These are phyloP conservation scores for Biscogniauxia sp. DNA, from an alignment of 2,329 filamentous ascomycete species.

Conservation along the genomic window DNA sequence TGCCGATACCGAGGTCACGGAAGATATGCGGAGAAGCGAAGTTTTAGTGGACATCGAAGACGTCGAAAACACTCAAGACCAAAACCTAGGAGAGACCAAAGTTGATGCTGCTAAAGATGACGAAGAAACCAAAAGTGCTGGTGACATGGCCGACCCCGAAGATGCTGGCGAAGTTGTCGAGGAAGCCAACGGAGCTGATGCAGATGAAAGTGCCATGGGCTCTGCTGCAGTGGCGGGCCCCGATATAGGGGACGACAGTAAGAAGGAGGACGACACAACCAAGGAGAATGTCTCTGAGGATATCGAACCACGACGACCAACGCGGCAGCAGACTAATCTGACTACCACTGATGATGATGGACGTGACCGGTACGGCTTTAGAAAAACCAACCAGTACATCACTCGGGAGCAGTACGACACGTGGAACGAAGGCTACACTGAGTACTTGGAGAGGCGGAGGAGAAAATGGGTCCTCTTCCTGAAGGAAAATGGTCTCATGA, in stretches of 20 bases:
- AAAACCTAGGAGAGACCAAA: neutral
- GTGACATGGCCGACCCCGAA: neutral
- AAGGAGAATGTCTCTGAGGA: constrained; percentile 9
- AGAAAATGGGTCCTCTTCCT: constrained; percentile 82
- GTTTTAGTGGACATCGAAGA: neutral
- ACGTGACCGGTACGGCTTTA: constrained; percentile 88
- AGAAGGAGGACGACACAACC: neutral
- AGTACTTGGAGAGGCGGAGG: constrained; percentile 70
- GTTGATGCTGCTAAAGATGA: neutral
- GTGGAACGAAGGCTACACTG: constrained; percentile 74
- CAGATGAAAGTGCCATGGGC: neutral
- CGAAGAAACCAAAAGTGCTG: neutral
- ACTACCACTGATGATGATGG: constrained; percentile 47
- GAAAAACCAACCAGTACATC: constrained; percentile 80
- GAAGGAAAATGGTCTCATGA: constrained; percentile 72
- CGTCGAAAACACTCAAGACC: neutral
- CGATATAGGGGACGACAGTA: neutral
- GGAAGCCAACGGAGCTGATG: neutral
- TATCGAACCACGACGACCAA: constrained; percentile 16
- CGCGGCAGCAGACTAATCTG: constrained; percentile 28
- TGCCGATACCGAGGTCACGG: neutral
- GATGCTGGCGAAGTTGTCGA: neutral
- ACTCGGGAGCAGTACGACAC: constrained; percentile 73
- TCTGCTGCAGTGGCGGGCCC: too few relatives aligned
- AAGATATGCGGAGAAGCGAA: neutral